These are phyloP conservation scores for Paraconiothyrium brasiliense DNA, from an alignment of 2,329 filamentous ascomycete species.

Conservation along the genomic window DNA sequence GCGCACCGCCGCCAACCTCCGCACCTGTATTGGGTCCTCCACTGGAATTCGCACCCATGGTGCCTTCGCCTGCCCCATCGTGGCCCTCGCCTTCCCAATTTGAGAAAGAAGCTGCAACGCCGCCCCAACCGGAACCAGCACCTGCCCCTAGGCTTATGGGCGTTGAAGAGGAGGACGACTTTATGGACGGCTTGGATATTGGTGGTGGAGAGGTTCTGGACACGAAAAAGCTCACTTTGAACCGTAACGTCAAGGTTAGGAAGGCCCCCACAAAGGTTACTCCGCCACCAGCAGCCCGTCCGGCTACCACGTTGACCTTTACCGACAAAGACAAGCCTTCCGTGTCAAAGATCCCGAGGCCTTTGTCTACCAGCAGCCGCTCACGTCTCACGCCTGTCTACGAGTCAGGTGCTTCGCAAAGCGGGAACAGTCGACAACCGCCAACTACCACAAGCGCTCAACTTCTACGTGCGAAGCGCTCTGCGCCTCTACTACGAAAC, in stretches of 20 bases:
- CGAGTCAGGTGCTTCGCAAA: conserved; percentile 80
- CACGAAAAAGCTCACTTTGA: conserved; percentile 80
- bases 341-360: conserved; percentile 80
- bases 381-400: conserved; percentile 87
- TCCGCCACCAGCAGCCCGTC: conserved; percentile 73
- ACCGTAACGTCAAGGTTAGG: conserved; percentile 92
- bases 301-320: conserved; percentile 88
- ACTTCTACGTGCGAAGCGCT: conserved; percentile 67
- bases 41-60: conserved; percentile 21
- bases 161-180: conserved; percentile 70
- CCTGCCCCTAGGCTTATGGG: conserved; percentile 31
- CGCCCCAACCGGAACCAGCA: background rate
- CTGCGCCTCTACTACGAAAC: conserved; percentile 64
- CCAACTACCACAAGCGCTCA: conserved; percentile 64
- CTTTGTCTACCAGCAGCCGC: conserved; percentile 64
- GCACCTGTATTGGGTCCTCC: conserved; percentile 33
- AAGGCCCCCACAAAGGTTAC: conserved; percentile 64
- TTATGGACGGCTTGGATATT: conserved; percentile 86
- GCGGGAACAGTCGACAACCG: conserved; percentile 65
- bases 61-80: conserved; percentile 25
- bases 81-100: conserved; percentile 28
- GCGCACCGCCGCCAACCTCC: conserved; percentile 42
- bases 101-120: conserved; percentile 30
- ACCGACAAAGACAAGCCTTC: conserved; percentile 71
- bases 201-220: conserved; percentile 85